Evolutionary conservation across 306 rosid genomes (phyloP).

Genomic region (Erythrophleum fordii): DNA sequence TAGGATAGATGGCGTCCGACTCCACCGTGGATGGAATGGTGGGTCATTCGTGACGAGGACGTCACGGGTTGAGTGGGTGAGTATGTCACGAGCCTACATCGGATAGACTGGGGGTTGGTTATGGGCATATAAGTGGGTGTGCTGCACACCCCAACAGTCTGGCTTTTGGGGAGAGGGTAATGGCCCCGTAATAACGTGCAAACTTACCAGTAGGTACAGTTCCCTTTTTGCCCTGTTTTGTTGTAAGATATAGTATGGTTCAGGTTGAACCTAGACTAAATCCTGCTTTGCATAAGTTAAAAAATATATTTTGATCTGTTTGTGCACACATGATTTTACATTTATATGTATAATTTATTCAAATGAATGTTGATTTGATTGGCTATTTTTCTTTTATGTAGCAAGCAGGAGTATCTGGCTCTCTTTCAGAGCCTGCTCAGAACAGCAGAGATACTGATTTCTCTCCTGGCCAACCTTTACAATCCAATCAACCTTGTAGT

Average conservation of each 20-base stretch:
- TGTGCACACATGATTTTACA: slow-evolving; percentile 2
- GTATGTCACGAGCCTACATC: too few relatives aligned
- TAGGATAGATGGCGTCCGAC: too few relatives aligned
- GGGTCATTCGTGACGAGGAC: too few relatives aligned
- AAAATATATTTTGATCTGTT: neutral
- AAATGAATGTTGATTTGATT: slow-evolving; percentile 22
- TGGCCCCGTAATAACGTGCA: too few relatives aligned
- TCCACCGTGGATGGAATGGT: too few relatives aligned
- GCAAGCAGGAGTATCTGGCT: slow-evolving; percentile 68
- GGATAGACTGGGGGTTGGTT: too few relatives aligned
- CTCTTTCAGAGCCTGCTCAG: slow-evolving; percentile 66
- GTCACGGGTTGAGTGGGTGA: too few relatives aligned
- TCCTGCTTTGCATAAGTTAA: neutral
- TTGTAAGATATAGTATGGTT: neutral
- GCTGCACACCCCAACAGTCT: too few relatives aligned
- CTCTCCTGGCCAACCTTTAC: slow-evolving; percentile 86
- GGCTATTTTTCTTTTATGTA: slow-evolving; percentile 34
- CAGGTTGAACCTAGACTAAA: neutral
- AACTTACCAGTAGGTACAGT: neutral
- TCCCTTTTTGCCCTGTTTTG: neutral
- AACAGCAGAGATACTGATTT: slow-evolving; percentile 71
- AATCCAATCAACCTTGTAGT: slow-evolving; percentile 63
- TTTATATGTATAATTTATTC: neutral
- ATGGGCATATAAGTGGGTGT: too few relatives aligned
- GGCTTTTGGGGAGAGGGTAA: too few relatives aligned